These are phyloP conservation scores for Calocybe gangraenosa DNA, from an alignment of 768 basidiomycete genomes.

Conservation along the genomic window DNA sequence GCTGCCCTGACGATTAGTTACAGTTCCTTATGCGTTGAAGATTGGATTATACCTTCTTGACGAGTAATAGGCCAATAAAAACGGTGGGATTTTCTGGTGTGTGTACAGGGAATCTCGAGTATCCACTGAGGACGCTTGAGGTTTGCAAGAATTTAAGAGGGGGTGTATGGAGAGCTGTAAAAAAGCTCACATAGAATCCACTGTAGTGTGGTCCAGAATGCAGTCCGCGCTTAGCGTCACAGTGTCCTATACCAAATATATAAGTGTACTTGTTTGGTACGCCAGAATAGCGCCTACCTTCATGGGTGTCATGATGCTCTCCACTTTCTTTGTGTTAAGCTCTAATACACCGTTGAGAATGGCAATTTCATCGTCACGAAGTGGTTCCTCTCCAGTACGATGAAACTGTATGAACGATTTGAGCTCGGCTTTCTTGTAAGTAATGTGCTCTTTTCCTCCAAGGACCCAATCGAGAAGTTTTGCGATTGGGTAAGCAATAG, in stretches of 20 bases:
- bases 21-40: too few relatives aligned
- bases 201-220: slow-evolving; percentile 70
- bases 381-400: slow-evolving; percentile 69
- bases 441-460: slow-evolving; percentile 66
- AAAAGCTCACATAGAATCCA: slow-evolving; percentile 63
- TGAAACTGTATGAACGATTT: slow-evolving; percentile 81
- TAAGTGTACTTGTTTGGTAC: background rate
- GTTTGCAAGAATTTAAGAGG: slow-evolving; percentile 1
- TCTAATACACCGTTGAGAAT: slow-evolving; percentile 80
- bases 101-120: slow-evolving; percentile 91
- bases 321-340: slow-evolving; percentile 70
- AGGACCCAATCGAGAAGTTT: slow-evolving; percentile 80
- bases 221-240: slow-evolving; percentile 76
- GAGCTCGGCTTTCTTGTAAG: slow-evolving; percentile 81
- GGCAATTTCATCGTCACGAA: slow-evolving; percentile 77
- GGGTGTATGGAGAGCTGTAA: background rate
- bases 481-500: slow-evolving; percentile 79
- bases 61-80: slow-evolving; percentile 78
- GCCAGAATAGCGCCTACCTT: slow-evolving; percentile 34
- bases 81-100: slow-evolving; percentile 60
- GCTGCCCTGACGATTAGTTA: slow-evolving; percentile 50
- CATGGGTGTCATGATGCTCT: slow-evolving; percentile 81
- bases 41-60: slow-evolving; percentile 64
- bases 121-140: slow-evolving; percentile 67
- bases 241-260: slow-evolving; percentile 58